Evolutionary conservation across 345 rosid species (phyloP), one percentile per base, ranked within the genome.

Genomic region (Euphorbia lathyris): DNA sequence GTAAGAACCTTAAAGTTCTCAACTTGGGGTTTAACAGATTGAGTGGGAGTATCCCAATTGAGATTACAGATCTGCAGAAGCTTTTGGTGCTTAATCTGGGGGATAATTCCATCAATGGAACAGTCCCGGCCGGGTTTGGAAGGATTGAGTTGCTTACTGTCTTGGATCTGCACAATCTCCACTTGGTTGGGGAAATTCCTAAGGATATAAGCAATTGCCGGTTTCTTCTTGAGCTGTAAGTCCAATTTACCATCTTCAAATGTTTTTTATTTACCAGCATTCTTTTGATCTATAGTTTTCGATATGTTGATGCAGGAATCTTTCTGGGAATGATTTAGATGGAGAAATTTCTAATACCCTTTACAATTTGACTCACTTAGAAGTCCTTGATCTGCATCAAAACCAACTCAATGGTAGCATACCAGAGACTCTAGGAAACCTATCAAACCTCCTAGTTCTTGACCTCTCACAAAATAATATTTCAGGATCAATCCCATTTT

Each of bases 151-250:
- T 63, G 40, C 88, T 95, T 67, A 79, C 82, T 75, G 84, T 92
- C 67, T 71, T 95, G 87, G 93, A 90, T 81, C 83, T 95, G 85
- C 96, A 83, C 65, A 86, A 85, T 83, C 92, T 92, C 74, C 74
- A 79, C 27, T 93, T 95, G 53, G 63, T 9, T 25, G 97, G 97
- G 45, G 80, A 78, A 71, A 70, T 95, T 75, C 97, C 97, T 0
- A 60, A 65, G 40, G 83, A 84, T 53, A 74, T 95, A 72, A 84
- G 91, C 83, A 82, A 90, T 66, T 95, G 93, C 83, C 77, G 51
- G 76, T 76, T 88, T 68, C 97, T 95, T 64, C 92, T 81, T 16
- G 86, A 85, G 77, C 80, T 95, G 99, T 95, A 84, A 92, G 97
- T 94, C 72, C 26, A 63, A 38, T 6, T 48, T 23, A 16, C 65